Base-by-base conservation (phyloP, 2,329 filamentous ascomycete species). In the Aspergillus sp. region DNA sequence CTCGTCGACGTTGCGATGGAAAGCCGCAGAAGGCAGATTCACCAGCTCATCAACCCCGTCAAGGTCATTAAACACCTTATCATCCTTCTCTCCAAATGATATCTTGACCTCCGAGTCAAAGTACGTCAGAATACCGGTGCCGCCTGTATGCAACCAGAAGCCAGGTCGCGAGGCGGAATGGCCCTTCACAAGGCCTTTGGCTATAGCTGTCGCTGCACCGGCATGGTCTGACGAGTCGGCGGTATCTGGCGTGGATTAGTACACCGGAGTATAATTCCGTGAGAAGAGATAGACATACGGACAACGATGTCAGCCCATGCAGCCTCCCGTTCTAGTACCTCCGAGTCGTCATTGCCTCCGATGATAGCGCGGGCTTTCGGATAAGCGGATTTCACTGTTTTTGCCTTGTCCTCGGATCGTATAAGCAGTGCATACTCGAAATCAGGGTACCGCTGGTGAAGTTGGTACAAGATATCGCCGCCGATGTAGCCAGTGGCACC, bases 1-100 rank as follows among this genome's bases (percentile, higher is more conserved):
- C 69, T 86, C 83, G 72, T 93, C 89, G 4, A 90, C 83, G 65
- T 86, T 78, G 13, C 87, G 83, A 73, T 92, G 89, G 50, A 52
- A 52, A 3, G 50, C 50, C 24, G 80, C 64, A 9, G 72, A 70
- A 3, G 75, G 75, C 0, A 77, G 63, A 42, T 68, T 71, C 0
- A 69, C 66, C 39, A 79, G 54, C 41, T 78, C 74, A 4, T 68
- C 60, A 0, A 77, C 70, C 2, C 67, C 66, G 4, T 74, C 71
- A 68, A 73, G 73, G 63, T 80, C 77, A 55, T 78, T 65, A 61
- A 74, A 80, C 7, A 77, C 65, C 51, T 79, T 76, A n/a, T 71
- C 67, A 24, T 73, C 70, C 22, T 64, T 60, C 49, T 75, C 71
- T 5, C 77, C 50, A 30, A 34, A 27, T 75, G 66, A 76, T 15